phyloP scores from a whole-genome alignment of 768 basidiomycete species.

The Tulasnella sp. region DNA sequence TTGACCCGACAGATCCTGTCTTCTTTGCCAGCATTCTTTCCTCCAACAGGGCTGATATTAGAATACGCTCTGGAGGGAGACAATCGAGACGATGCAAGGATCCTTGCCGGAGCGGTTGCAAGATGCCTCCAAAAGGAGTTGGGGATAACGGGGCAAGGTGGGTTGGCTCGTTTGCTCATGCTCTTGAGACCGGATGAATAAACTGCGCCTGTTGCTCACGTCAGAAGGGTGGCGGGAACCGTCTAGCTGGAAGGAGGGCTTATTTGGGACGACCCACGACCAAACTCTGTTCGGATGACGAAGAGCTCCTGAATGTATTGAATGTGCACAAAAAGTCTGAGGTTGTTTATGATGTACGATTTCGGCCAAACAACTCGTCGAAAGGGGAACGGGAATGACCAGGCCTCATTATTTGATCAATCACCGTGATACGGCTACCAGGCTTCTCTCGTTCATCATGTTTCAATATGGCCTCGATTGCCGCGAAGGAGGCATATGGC shows the following conservation, averaged over 20 bases:
- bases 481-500: too few species aligned
- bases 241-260: conserved; percentile 49
- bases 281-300: conserved; percentile 57
- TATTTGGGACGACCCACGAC: conserved; percentile 67
- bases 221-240: conserved; percentile 47
- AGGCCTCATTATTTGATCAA: too few species aligned
- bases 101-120: conserved; percentile 45
- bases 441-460: too few species aligned
- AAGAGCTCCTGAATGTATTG: too few species aligned
- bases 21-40: conserved; percentile 42
- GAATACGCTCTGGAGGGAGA: conserved; percentile 79
- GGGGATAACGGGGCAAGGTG: conserved; percentile 20
- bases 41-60: conserved; percentile 45
- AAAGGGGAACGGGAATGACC: too few species aligned
- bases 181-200: not conserved
- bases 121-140: conserved; percentile 35
- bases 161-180: not conserved
- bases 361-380: too few species aligned
- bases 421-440: too few species aligned
- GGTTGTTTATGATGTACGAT: too few species aligned
- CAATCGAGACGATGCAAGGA: conserved; percentile 58
- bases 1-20: conserved; percentile 55
- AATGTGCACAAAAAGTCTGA: too few species aligned
- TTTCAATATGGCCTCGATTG: too few species aligned
- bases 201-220: not conserved